Evolutionary conservation across 2,329 filamentous ascomycete genomes (phyloP), one percentile per base, ranked within the genome.

Genomic region (Alternaria ventricosa): DNA sequence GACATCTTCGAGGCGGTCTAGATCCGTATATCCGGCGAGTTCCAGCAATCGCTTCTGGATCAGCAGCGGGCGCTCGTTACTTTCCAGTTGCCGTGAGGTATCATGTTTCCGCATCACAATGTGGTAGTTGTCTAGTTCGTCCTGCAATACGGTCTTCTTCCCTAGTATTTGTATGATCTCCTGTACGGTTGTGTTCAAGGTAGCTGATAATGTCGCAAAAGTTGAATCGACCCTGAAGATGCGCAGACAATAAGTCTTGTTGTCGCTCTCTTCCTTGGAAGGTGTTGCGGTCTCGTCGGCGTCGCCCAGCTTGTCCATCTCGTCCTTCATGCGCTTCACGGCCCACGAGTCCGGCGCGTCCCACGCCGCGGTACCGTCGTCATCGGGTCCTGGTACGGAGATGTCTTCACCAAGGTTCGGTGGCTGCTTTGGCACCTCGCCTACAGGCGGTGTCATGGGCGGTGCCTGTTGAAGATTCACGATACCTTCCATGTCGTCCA

Each of bases 341-440:
- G 92, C 94, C 96, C 96, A 99, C 78, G 94, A 97, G 79, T 98
- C 95, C 1, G 96, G 95, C 4, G 94, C 94, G 78, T 96, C 92
- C 95, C 95, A 99, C 4, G 88, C 88, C 2, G 90, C 89, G 43
- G 55, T 67, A 7, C 67, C 64, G 27, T 77, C 81, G 54, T 82
- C 79, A 36, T 81, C 79, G 22, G 73, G 67, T 59, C 58, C 65
- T 6, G 70, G 70, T 25, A 79, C 76, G 15, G 63, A 28, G 25
- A 65, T 68, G 50, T 69, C 72, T 18, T 81, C 77, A 10, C 80
- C 77, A 80, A 69, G 85, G 69, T 77, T 69, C 88, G 90, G 76
- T 89, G 90, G 76, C 27, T 67, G 59, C 30, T 77, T 75, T 57
- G 78, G 79, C n/a, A 82, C 75, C 7, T 84, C 82, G 22, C 76